These are phyloP conservation scores for Fraxinus sp. DNA, from an alignment of 305 asterid species.

Conservation along the genomic window DNA sequence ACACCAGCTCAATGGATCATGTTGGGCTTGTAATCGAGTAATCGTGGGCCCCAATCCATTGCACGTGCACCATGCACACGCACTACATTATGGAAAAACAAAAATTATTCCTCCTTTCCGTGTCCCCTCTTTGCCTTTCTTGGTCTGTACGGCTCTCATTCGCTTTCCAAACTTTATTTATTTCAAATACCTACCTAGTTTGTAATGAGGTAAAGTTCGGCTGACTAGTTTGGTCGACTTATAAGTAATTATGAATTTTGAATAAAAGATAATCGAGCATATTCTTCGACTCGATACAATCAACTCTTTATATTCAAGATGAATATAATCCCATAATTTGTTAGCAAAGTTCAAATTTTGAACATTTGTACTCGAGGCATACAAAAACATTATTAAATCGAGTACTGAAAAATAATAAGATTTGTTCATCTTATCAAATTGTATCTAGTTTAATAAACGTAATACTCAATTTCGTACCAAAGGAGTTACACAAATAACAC, in stretches of 20 bases:
- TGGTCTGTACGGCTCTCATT: neutral
- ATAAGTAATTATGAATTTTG: neutral
- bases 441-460: too few relatives aligned
- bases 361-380: neutral
- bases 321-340: neutral
- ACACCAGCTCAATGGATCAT: constrained; percentile 29
- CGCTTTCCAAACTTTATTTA: neutral
- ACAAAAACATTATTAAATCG: neutral
- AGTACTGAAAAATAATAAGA: neutral
- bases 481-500: neutral
- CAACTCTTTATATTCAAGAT: too few relatives aligned
- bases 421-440: too few relatives aligned
- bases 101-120: neutral
- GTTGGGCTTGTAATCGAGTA: constrained; percentile 24
- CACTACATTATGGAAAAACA: neutral
- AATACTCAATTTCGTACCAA: neutral
- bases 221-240: neutral
- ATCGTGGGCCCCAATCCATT: constrained; percentile 24
- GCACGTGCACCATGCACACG: constrained; percentile 44
- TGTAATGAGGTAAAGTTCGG: neutral
- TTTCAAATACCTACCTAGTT: neutral
- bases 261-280: neutral
- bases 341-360: neutral
- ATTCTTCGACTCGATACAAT: too few relatives aligned
- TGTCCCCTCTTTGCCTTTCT: constrained; percentile 8